A percentile compares a stretch with the other conserved stretches of the same genome.
Evolutionary conservation across 2,329 filamentous ascomycete genomes (phyloP).

Genomic region (Fusarium graminum): DNA sequence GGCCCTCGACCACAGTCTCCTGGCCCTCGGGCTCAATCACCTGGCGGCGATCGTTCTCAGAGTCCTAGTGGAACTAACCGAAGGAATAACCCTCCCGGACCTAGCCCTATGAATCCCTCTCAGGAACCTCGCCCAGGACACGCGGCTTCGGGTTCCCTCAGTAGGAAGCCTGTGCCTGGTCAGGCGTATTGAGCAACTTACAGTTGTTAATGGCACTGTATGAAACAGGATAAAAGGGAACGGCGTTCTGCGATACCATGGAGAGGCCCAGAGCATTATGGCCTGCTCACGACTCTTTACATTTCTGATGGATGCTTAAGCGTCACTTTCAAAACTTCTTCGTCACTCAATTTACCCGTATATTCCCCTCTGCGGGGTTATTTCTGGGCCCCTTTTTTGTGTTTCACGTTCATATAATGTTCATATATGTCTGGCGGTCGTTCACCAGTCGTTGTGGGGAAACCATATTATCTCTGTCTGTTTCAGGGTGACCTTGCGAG

Average conservation of each 20-base stretch:
- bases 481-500: slow-evolving; percentile 31
- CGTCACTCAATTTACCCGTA: slow-evolving; percentile 43
- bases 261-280: slow-evolving; percentile 41
- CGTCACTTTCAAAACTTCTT: slow-evolving; percentile 41
- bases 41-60: slow-evolving; percentile 48
- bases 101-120: slow-evolving; percentile 62
- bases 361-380: slow-evolving; percentile 32
- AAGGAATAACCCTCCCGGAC: slow-evolving; percentile 59
- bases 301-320: slow-evolving; percentile 46
- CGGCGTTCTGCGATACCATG: slow-evolving; percentile 51
- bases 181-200: slow-evolving; percentile 58
- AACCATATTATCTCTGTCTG: slow-evolving; percentile 34
- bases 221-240: slow-evolving; percentile 46
- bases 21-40: slow-evolving; percentile 60
- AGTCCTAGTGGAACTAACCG: slow-evolving; percentile 59
- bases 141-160: slow-evolving; percentile 59
- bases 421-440: slow-evolving; percentile 42
- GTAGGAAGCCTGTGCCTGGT: slow-evolving; percentile 69
- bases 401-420: slow-evolving; percentile 46
- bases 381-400: slow-evolving; percentile 34
- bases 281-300: slow-evolving; percentile 44
- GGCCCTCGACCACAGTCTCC: slow-evolving; percentile 51
- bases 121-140: slow-evolving; percentile 51
- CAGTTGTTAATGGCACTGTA: slow-evolving; percentile 34
- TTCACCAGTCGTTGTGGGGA: slow-evolving; percentile 27